Conservation (phyloP, 371 early-diverging fungal genomes). For the Parasitella parasitica region DNA sequence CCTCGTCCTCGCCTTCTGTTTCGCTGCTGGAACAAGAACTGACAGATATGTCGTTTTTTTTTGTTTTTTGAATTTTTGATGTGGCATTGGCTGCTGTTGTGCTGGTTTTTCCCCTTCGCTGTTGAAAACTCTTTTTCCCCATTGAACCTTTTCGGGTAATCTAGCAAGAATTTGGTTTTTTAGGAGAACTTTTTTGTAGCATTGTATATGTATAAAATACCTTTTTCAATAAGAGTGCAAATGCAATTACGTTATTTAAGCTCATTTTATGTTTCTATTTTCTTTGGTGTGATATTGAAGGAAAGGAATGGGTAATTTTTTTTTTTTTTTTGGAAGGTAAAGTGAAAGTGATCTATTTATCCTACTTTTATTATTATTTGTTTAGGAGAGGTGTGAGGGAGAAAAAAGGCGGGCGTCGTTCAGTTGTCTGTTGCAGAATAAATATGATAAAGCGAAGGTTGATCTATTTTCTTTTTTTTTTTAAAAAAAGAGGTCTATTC, state of each 20-base stretch:
- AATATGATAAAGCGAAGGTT: neutral
- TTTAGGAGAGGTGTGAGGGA: neutral
- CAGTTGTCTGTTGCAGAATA: neutral
- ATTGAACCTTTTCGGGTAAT: conserved; percentile 22
- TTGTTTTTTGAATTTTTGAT: neutral
- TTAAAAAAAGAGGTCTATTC: no score
- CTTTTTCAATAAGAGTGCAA: conserved; percentile 38
- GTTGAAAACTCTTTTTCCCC: conserved; percentile 8
- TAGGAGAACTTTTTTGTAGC: no score
- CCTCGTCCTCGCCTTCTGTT: conserved; percentile 1
- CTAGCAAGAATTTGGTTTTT: neutral
- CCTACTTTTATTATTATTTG: conserved; percentile 1
- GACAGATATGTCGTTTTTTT: neutral
- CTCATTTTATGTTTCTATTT: conserved; percentile 22
- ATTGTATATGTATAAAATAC: conserved; percentile 9
- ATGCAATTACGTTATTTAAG: conserved; percentile 32
- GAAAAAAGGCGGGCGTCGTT: neutral
- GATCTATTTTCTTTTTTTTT: neutral
- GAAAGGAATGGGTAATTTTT: conserved; percentile 19
- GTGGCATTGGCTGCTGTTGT: neutral
- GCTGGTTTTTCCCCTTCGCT: neutral
- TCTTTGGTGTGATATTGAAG: conserved; percentile 1
- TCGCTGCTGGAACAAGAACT: conserved; percentile 9
- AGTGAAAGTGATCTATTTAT: neutral
- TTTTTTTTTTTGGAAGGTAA: neutral